phyloP scores from a whole-genome alignment of 345 rosid genomes.

The Citrus reticulata region DNA sequence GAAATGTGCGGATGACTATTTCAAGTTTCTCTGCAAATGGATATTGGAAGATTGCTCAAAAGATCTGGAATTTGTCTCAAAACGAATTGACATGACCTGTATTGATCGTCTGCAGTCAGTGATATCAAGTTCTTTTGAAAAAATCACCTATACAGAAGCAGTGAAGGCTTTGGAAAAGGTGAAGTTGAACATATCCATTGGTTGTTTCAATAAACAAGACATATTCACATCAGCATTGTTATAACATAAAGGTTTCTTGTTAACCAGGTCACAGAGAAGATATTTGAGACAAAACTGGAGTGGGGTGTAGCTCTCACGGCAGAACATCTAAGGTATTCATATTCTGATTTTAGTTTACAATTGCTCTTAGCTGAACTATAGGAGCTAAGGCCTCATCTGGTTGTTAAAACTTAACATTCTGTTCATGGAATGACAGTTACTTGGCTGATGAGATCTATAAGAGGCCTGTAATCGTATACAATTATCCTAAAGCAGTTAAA shows the following conservation, averaged over 20 bases:
- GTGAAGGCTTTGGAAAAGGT: conserved; percentile 60
- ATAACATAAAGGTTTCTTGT: background rate
- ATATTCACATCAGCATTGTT: background rate
- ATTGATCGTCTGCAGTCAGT: conserved; percentile 50
- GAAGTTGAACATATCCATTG: background rate
- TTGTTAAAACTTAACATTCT: background rate
- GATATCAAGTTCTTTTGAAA: conserved; percentile 38
- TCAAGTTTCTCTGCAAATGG: conserved; percentile 79
- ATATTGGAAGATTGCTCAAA: conserved; percentile 51
- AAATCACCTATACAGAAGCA: conserved; percentile 61
- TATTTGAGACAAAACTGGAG: conserved; percentile 49
- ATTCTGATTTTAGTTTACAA: background rate
- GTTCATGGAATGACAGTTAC: conserved; percentile 40
- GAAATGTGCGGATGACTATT: conserved; percentile 66
- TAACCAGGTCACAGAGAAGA: conserved; percentile 44
- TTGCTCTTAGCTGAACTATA: background rate
- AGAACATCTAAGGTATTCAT: conserved; percentile 75
- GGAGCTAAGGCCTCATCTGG: background rate
- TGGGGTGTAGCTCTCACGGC: conserved; percentile 63
- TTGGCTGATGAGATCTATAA: conserved; percentile 69
- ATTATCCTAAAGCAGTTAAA: conserved; percentile 58
- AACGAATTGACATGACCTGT: conserved; percentile 52
- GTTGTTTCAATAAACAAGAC: too few species aligned
- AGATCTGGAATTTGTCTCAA: conserved; percentile 60
- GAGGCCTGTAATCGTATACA: conserved; percentile 54